Percentiles rank a stretch among this genome's conserved stretches.
Evolutionary conservation across 2,329 filamentous ascomycete genomes (phyloP).

Genomic region (Aspergillus sp.): DNA sequence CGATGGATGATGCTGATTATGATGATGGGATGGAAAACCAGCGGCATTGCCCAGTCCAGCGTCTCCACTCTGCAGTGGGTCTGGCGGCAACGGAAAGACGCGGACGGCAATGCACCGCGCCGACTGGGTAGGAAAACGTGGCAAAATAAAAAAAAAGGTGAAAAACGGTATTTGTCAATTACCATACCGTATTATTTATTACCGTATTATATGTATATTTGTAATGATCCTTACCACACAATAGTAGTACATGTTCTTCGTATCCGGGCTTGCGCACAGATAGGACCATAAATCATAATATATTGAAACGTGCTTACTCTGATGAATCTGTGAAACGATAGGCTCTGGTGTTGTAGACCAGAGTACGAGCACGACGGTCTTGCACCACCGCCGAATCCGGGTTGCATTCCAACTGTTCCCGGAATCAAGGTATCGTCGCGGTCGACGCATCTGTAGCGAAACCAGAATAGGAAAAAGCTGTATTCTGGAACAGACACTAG

Average conservation of each 20-base stretch:
- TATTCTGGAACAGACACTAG: no score
- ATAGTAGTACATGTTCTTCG: no score
- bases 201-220: neutral
- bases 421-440: neutral
- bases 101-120: constrained; percentile 27
- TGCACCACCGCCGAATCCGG: neutral
- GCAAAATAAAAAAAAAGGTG: constrained; percentile 12
- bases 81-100: constrained; percentile 25
- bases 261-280: no score
- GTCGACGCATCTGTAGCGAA: neutral
- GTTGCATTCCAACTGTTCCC: neutral
- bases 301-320: no score
- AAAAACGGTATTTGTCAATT: constrained; percentile 1
- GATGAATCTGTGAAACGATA: neutral
- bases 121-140: constrained; percentile 26
- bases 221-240: no score
- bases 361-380: no score
- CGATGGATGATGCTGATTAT: no score
- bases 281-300: no score
- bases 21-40: no score
- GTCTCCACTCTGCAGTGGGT: constrained; percentile 15
- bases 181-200: constrained; percentile 1
- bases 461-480: neutral
- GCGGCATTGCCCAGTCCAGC: neutral
- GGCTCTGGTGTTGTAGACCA: no score